phyloP scores from a whole-genome alignment of 805 yeast genomes.

The Sugiyamaella mastotermitis region DNA sequence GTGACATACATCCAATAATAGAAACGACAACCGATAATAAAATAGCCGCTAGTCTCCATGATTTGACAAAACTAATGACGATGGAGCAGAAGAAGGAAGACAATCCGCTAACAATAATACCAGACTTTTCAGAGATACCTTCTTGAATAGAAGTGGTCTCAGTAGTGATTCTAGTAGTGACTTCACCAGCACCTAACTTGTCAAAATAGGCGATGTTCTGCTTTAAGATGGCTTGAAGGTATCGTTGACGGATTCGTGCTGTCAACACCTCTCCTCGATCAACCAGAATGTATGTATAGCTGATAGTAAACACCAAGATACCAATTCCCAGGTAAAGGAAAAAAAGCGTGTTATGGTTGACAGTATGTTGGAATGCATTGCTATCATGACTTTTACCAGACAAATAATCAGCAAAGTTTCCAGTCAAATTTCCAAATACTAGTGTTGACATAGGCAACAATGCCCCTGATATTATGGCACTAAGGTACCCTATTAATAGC shows the following conservation, averaged over 20 bases:
- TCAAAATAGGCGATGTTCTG: slow-evolving; percentile 39
- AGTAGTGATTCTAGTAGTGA: slow-evolving; percentile 37
- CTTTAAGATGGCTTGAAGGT: slow-evolving; percentile 32
- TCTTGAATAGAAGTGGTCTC: slow-evolving; percentile 37
- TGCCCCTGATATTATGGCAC: slow-evolving; percentile 35
- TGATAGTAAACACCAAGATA: slow-evolving; percentile 24
- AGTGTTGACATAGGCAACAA: slow-evolving; percentile 36
- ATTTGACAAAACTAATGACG: slow-evolving; percentile 31
- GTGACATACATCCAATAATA: slow-evolving; percentile 26
- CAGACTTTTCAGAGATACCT: slow-evolving; percentile 38
- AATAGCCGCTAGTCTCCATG: slow-evolving; percentile 33
- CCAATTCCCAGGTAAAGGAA: slow-evolving; percentile 38
- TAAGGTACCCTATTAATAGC: slow-evolving; percentile 27
- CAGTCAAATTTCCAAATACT: slow-evolving; percentile 36
- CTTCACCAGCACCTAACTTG: slow-evolving; percentile 37
- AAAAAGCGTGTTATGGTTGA: slow-evolving; percentile 33
- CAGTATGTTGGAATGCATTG: slow-evolving; percentile 28
- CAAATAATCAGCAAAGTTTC: slow-evolving; percentile 30
- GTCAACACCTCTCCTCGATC: slow-evolving; percentile 37
- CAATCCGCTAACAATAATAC: slow-evolving; percentile 33
- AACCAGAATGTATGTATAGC: slow-evolving; percentile 33
- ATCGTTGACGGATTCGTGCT: slow-evolving; percentile 33
- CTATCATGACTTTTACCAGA: slow-evolving; percentile 20
- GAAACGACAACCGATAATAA: slow-evolving; percentile 30
- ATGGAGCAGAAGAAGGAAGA: slow-evolving; percentile 35